Percentiles rank a stretch among this genome's conserved stretches.
phyloP scores from a whole-genome alignment of 345 rosid genomes.

The Zanthoxylum bungeanum region DNA sequence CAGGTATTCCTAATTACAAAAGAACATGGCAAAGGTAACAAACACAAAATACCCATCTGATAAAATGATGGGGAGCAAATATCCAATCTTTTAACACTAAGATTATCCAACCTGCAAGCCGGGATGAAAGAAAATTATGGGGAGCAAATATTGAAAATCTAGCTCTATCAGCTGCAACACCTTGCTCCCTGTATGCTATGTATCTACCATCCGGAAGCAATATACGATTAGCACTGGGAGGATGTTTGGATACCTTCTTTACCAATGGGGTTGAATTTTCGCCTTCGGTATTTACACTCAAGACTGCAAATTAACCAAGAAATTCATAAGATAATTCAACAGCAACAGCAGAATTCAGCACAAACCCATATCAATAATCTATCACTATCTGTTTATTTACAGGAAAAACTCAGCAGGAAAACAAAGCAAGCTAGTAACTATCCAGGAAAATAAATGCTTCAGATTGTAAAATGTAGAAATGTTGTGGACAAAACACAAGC shows the following conservation, averaged over 20 bases:
- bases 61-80: not conserved
- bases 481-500: no score
- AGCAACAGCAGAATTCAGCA: not conserved
- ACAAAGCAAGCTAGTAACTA: not conserved
- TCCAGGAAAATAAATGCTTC: not conserved
- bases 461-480: not conserved
- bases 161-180: conserved; percentile 50
- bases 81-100: not conserved
- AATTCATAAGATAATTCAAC: conserved; percentile 3
- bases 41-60: not conserved
- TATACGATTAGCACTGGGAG: conserved; percentile 59
- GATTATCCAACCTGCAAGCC: conserved; percentile 54
- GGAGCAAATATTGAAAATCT: conserved; percentile 56
- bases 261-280: conserved; percentile 25
- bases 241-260: conserved; percentile 48
- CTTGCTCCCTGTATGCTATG: conserved; percentile 61
- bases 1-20: conserved; percentile 52
- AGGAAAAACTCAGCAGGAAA: not conserved
- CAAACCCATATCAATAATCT: not conserved
- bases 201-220: conserved; percentile 73
- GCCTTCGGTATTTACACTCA: conserved; percentile 27
- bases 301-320: conserved; percentile 34
- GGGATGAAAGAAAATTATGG: conserved; percentile 66
- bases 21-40: conserved; percentile 7
- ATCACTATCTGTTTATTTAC: not conserved